Evolutionary conservation across 164 flowering plant genomes (phyloP).

Genomic region (Magnolia sinica): DNA sequence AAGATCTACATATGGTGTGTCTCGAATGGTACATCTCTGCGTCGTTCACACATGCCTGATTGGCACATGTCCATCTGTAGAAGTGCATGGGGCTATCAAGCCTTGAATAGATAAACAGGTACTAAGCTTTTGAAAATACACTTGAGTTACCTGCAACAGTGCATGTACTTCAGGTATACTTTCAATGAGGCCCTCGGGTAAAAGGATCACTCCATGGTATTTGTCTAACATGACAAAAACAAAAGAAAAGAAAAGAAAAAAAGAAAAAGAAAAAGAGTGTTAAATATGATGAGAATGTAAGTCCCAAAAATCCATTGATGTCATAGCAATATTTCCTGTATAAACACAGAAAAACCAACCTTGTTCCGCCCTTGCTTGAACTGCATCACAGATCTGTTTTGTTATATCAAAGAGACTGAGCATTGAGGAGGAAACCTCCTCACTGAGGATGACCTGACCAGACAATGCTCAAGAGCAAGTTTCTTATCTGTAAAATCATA

Average conservation of each 20-base stretch:
- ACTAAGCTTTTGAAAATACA: neutral
- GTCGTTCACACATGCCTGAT: too few relatives aligned
- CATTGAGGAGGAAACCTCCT: constrained; percentile 24
- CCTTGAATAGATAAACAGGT: neutral
- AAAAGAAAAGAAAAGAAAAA: too few relatives aligned
- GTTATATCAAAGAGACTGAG: constrained; percentile 25
- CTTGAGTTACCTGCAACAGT: constrained; percentile 14
- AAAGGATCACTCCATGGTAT: constrained; percentile 20
- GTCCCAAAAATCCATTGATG: neutral
- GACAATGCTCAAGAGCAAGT: neutral
- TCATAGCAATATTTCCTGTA: neutral
- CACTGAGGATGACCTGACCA: constrained; percentile 21
- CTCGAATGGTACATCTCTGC: too few relatives aligned
- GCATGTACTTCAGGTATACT: constrained; percentile 19
- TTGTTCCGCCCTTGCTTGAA: constrained; percentile 25
- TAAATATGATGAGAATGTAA: too few relatives aligned
- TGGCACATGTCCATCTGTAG: too few relatives aligned
- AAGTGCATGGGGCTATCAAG: too few relatives aligned
- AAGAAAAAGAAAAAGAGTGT: too few relatives aligned
- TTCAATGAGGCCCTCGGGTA: constrained; percentile 24
- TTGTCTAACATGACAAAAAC: constrained; percentile 9
- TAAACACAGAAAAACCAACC: constrained; percentile 8
- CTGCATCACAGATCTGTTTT: constrained; percentile 25
- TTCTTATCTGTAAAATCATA: neutral
- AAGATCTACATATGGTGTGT: too few relatives aligned